Base-by-base conservation (phyloP, 2,329 filamentous ascomycete species). In the Torrubiella hemipterigena region DNA sequence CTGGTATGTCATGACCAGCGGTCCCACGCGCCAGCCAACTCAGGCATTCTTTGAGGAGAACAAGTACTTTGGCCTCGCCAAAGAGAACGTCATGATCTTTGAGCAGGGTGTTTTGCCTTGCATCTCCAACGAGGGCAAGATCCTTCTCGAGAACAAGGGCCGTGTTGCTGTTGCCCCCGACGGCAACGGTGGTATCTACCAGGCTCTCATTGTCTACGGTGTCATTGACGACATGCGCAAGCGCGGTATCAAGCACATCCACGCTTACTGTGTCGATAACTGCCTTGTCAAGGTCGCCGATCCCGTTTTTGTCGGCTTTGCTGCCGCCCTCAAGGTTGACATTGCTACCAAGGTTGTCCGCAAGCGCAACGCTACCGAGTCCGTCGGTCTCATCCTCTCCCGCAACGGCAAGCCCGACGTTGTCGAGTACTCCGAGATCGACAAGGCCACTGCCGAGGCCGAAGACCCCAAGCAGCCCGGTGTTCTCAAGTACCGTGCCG, bases 1-100 rank as follows among this genome's bases (percentile, higher is more conserved):
- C 10, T 98, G 91, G 91, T 98, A 98, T 61, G 85, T 98, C 58
- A 98, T 98, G 91, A 98, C 91, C 48, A 94, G 85, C 49, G 91
- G 91, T 5, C 91, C 91, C 27, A 98, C 91, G 7, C 75, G 87
- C 43, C 76, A 75, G 38, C 84, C 87, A 24, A 98, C 91, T n/a
- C 82, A 94, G 65, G 67, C 81, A 39, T 98, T 91, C 66, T 96
- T 98, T 58, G 63, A 81, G 54, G 69, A 93, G 58, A 70, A 96
- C 65, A 73, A 74, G 35, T 96, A 86, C 67, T 98, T 98, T 55
- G 91, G 91, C 6, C 63, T 98, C 37, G 69, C 79, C 43, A 73
- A 82, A 59, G 76, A 81, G 54, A 91, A 98, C 51, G 80, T 98
- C 38, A 60, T 80, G 43, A 82, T 96, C 56, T 98, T 98, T 46